Base-by-base conservation (phyloP, 139 green algal genomes). In the Chlorokybus atmophyticus region DNA sequence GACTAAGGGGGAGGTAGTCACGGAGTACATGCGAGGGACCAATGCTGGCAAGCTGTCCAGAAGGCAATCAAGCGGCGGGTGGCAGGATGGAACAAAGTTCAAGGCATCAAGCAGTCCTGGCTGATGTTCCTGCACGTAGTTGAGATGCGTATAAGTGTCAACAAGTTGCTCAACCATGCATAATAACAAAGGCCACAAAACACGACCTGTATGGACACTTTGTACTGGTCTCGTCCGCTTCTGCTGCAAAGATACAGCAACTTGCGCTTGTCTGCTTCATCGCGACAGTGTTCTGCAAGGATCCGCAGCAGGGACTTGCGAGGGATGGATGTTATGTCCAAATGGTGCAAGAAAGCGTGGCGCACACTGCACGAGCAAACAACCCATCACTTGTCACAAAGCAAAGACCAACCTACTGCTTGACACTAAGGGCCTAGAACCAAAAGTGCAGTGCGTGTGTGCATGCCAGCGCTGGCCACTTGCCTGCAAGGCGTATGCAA, bases 11-110 rank as follows among this genome's bases (percentile, higher is more conserved):
- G 31, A 68, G 8, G 26, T 60, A 27, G 77, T 82, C 48, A 97
- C 60, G 4, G 86, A 95, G 74, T 97, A 97, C 65, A 93, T 72
- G 59, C 87, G 69, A 0, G 87, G 80, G 7, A 64, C 47, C 24
- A 95, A 74, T 4, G 83, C 74, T 1, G 81, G 80, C 51, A 94
- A 73, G 1, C 68, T 70, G 56, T 93, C 64, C 27, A 73, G 61
- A n/a, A 70, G 29, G 14, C 66, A 28, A n/a, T 42, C 81, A 31
- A 94, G 59, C 0, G 79, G 68, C 2, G 84, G 86, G 19, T 64
- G 51, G 74, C 83, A 93, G 17, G 74, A 87, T 31, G 76, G 74
- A 59, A 83, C 90, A 30, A 64, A 49, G 3, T 63, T 21, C 31
- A 97, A 70, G 50, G 97, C 64, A 40, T 93, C 75, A 40, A 92